Conservation (phyloP, 2,329 filamentous ascomycete species). For the Penicillium sclerotiorum region DNA sequence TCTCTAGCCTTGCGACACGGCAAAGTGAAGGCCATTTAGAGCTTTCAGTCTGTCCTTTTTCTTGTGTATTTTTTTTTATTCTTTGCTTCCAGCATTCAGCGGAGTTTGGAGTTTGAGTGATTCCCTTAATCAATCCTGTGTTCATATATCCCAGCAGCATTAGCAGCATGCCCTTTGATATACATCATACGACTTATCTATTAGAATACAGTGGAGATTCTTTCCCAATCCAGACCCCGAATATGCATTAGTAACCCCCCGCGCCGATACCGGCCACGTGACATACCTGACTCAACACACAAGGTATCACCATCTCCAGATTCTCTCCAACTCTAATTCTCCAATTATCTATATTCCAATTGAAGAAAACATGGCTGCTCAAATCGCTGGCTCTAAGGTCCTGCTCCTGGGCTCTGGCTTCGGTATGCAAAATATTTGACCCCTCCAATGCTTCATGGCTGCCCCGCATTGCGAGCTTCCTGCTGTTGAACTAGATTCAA, state of each 20-base stretch:
- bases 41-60: not conserved
- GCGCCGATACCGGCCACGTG: constrained; percentile 36
- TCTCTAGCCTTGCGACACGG: constrained; percentile 18
- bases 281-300: constrained; percentile 26
- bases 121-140: constrained; percentile 11
- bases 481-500: constrained; percentile 5
- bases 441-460: constrained; percentile 1
- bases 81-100: constrained; percentile 22
- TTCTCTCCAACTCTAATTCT: constrained; percentile 12
- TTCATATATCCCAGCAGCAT: constrained; percentile 20
- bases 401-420: constrained; percentile 43
- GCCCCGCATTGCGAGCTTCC: constrained; percentile 20
- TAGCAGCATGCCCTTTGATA: constrained; percentile 15
- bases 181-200: constrained; percentile 1
- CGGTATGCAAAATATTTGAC: constrained; percentile 32
- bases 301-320: constrained; percentile 10
- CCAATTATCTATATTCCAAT: constrained; percentile 15
- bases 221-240: constrained; percentile 2
- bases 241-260: constrained; percentile 14
- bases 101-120: constrained; percentile 22
- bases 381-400: constrained; percentile 43
- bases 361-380: constrained; percentile 37
- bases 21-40: constrained; percentile 37
- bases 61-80: constrained; percentile 5
- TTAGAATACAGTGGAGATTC: not conserved